Conservation (phyloP, 768 basidiomycete genomes). For the Auricularia sp. region DNA sequence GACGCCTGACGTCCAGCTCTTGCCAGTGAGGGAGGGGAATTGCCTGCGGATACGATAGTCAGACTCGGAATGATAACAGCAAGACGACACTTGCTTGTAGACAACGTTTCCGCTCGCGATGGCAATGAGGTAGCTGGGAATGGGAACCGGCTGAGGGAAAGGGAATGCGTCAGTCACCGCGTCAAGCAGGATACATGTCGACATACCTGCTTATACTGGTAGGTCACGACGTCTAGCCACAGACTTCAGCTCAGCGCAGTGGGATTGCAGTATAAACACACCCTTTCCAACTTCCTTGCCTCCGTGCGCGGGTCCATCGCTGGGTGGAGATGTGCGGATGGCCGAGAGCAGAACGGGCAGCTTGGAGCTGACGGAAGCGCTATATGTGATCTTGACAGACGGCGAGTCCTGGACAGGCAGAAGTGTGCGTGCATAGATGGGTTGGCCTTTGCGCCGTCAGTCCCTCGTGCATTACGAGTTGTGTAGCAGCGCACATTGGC, state of each 20-base stretch:
- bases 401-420: constrained; percentile 84
- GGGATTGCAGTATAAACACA: background rate
- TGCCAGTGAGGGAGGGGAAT: constrained; percentile 50
- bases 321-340: constrained; percentile 63
- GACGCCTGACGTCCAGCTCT: constrained; percentile 71
- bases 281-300: constrained; percentile 59
- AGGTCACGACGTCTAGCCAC: constrained; percentile 47
- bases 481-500: constrained; percentile 43
- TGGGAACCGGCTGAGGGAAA: constrained; percentile 54
- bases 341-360: constrained; percentile 85
- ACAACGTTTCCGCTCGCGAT: constrained; percentile 77
- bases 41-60: constrained; percentile 20
- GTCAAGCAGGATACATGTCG: no score
- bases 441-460: constrained; percentile 33
- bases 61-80: no score
- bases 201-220: constrained; percentile 54
- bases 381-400: constrained; percentile 84
- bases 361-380: constrained; percentile 64
- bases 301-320: constrained; percentile 57
- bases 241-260: background rate
- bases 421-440: constrained; percentile 76
- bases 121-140: constrained; percentile 88
- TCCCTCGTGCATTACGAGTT: background rate
- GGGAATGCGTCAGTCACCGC: constrained; percentile 6
- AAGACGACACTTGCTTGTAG: constrained; percentile 28